These are phyloP conservation scores for Boletus eberwhitei DNA, from an alignment of 768 basidiomycete species.

Conservation along the genomic window DNA sequence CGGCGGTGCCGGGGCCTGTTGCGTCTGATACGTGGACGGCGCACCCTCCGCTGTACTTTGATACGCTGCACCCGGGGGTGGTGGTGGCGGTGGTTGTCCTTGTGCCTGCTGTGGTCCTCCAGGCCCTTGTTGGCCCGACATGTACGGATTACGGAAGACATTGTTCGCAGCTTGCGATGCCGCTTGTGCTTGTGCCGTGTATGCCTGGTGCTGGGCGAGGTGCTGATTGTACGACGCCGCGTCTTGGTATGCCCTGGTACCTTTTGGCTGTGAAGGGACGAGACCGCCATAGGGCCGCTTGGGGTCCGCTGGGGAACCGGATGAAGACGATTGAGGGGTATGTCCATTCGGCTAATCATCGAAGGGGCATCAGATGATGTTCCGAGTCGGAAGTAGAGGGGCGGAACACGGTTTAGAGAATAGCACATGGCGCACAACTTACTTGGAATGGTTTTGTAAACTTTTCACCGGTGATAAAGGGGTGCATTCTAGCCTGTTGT, in stretches of 20 bases:
- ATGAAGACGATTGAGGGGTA: constrained; percentile 26
- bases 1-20: constrained; percentile 27
- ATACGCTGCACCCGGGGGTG: constrained; percentile 16
- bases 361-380: constrained; percentile 6
- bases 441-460: constrained; percentile 84
- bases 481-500: constrained; percentile 92
- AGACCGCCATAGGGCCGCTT: constrained; percentile 93
- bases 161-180: constrained; percentile 68
- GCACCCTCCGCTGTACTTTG: constrained; percentile 19
- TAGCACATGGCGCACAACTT: constrained; percentile 26
- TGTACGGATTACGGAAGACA: constrained; percentile 77
- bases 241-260: constrained; percentile 83
- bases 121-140: constrained; percentile 46
- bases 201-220: constrained; percentile 89
- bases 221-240: constrained; percentile 95
- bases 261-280: constrained; percentile 84
- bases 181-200: constrained; percentile 81
- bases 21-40: constrained; percentile 19
- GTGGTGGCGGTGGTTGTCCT: constrained; percentile 8
- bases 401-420: not conserved
- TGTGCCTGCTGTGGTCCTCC: constrained; percentile 32
- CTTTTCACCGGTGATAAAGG: constrained; percentile 98
- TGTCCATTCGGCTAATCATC: constrained; percentile 50
- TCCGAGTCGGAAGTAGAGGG: not conserved
- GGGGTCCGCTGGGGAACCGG: constrained; percentile 49